phyloP scores from a whole-genome alignment of 2,329 filamentous ascomycete genomes.

The Ophioceras dolichostomum region DNA sequence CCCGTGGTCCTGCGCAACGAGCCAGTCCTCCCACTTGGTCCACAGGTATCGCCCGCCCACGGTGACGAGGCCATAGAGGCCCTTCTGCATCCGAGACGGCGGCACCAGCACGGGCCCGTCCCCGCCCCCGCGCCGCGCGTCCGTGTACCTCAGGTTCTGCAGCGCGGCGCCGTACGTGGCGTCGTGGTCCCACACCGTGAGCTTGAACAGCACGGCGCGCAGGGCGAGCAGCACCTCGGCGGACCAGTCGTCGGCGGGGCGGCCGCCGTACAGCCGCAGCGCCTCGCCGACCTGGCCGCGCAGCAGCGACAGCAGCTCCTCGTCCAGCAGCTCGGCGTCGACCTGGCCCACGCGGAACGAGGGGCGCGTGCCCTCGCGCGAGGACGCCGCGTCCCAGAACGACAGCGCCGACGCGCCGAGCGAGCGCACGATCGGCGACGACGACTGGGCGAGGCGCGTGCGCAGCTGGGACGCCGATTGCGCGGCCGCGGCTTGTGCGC shows the following conservation, averaged over 20 bases:
- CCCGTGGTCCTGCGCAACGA: conserved; percentile 64
- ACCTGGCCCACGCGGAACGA: conserved; percentile 92
- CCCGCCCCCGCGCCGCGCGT: conserved; percentile 67
- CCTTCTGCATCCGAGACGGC: conserved; percentile 75
- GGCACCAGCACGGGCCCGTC: conserved; percentile 48
- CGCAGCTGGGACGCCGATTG: conserved; percentile 22
- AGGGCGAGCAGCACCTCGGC: conserved; percentile 72
- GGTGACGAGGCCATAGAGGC: conserved; percentile 70
- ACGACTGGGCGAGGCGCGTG: conserved; percentile 36
- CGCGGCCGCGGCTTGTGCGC: conserved; percentile 37
- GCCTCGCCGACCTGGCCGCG: conserved; percentile 79
- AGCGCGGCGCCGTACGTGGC: conserved; percentile 88
- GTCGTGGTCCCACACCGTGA: conserved; percentile 93
- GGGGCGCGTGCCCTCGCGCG: conserved; percentile 68
- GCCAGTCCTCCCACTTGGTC: conserved; percentile 83
- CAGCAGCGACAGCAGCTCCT: conserved; percentile 78
- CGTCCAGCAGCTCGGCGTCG: conserved; percentile 87
- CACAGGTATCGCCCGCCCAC: conserved; percentile 83
- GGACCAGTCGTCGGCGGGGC: conserved; percentile 76
- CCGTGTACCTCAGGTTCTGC: conserved; percentile 83
- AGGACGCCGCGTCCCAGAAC: conserved; percentile 59
- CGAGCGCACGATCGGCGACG: conserved; percentile 40
- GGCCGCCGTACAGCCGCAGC: conserved; percentile 67
- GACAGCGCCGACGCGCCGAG: conserved; percentile 42
- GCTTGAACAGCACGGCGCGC: conserved; percentile 76